A percentile compares a stretch with the other conserved stretches of the same genome.
Conservation (phyloP, 2,329 filamentous ascomycete genomes). For the Stemphylium vesicarium region DNA sequence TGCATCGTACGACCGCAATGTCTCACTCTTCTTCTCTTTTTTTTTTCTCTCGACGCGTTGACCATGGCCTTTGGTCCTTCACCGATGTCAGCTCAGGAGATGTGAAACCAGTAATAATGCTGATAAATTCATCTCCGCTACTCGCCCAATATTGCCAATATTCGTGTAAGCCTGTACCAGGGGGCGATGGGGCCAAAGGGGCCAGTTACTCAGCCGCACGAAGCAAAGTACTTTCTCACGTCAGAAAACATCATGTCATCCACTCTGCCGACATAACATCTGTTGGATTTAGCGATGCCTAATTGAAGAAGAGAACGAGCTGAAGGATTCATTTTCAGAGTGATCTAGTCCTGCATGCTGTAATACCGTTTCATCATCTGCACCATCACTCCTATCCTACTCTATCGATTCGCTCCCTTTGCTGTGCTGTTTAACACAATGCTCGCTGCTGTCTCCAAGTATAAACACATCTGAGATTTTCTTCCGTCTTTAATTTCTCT, state of each 20-base stretch:
- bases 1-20: not conserved
- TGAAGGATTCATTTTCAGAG: no score
- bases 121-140: not conserved
- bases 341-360: no score
- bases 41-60: not conserved
- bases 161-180: not conserved
- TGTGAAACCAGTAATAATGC: not conserved
- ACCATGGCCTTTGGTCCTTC: not conserved
- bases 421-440: not conserved
- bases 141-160: not conserved
- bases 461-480: not conserved
- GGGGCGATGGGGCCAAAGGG: not conserved
- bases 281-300: no score
- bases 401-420: not conserved
- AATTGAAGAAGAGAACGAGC: no score
- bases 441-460: not conserved
- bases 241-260: not conserved
- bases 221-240: not conserved
- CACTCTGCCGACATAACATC: no score
- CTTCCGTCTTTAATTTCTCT: not conserved
- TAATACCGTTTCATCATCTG: no score
- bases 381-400: no score
- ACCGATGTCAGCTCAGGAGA: not conserved
- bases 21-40: not conserved
- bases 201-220: not conserved